phyloP scores from a whole-genome alignment of 179 eudicot species.

The Actinidia chinensis region DNA sequence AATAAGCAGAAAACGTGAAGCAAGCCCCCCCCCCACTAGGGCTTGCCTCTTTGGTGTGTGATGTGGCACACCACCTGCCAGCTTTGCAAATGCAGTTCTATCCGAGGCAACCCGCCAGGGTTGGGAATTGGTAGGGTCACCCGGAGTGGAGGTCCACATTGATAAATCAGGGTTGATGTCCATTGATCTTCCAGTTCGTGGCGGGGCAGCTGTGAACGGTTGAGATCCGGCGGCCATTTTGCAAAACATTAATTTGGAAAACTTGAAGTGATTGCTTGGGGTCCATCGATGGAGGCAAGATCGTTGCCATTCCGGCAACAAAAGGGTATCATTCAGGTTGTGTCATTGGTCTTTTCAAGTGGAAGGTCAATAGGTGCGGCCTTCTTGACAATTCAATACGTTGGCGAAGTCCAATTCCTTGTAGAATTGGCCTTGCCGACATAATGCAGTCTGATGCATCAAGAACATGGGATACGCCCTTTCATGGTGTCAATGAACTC shows the following conservation, averaged over 20 bases:
- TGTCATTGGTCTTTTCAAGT: slow-evolving; percentile 57
- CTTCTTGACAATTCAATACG: slow-evolving; percentile 73
- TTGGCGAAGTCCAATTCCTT: slow-evolving; percentile 61
- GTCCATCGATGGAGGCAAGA: slow-evolving; percentile 83
- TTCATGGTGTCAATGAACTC: slow-evolving; percentile 75
- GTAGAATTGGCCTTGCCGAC: slow-evolving; percentile 62
- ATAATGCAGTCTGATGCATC: slow-evolving; percentile 52
- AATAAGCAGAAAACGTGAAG: slow-evolving; percentile 92
- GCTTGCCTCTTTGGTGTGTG: slow-evolving; percentile 34
- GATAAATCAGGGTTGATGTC: slow-evolving; percentile 71
- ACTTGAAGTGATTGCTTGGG: slow-evolving; percentile 61
- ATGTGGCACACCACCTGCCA: slow-evolving; percentile 77
- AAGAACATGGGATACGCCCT: slow-evolving; percentile 65
- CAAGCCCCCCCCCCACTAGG: too few species aligned
- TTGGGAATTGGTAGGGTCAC: slow-evolving; percentile 57
- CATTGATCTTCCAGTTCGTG: slow-evolving; percentile 84
- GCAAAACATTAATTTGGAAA: slow-evolving; percentile 64
- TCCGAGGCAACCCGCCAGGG: slow-evolving; percentile 42
- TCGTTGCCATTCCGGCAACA: slow-evolving; percentile 96
- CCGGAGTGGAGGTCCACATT: slow-evolving; percentile 72
- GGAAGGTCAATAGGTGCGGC: slow-evolving; percentile 88
- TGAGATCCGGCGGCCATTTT: slow-evolving; percentile 88
- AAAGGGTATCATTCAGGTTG: slow-evolving; percentile 53
- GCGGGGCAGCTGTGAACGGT: slow-evolving; percentile 68
- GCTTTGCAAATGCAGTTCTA: slow-evolving; percentile 50